phyloP scores from a whole-genome alignment of 2,329 filamentous ascomycete genomes.

The Trichophyton verrucosum region DNA sequence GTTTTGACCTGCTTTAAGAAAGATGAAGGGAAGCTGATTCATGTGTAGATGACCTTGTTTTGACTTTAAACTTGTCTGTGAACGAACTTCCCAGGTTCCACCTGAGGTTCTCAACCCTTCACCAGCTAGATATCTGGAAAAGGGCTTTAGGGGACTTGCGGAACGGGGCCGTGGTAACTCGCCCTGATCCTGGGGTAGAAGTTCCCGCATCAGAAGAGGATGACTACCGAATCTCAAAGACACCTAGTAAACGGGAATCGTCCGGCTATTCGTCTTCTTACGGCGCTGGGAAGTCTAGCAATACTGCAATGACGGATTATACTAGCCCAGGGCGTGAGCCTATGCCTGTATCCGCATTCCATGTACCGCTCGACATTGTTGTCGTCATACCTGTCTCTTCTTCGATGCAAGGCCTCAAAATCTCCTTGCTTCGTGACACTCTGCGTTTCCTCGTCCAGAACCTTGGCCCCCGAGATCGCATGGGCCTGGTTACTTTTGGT shows the following conservation, averaged over 20 bases:
- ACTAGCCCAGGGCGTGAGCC: conserved; percentile 51
- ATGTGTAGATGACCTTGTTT: conserved; percentile 57
- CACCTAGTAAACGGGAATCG: conserved; percentile 55
- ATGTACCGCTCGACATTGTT: conserved; percentile 89
- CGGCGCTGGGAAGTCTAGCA: conserved; percentile 67
- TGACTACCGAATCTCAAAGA: conserved; percentile 52
- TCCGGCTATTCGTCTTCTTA: conserved; percentile 66
- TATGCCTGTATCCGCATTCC: conserved; percentile 44
- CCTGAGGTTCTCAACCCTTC: conserved; percentile 71
- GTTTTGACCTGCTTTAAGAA: not conserved
- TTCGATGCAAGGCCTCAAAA: conserved; percentile 99
- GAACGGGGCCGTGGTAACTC: conserved; percentile 47
- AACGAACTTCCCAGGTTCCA: conserved; percentile 88
- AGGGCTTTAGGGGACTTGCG: conserved; percentile 77
- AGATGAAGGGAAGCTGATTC: not conserved
- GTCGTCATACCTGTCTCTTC: conserved; percentile 95
- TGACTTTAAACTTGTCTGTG: conserved; percentile 84
- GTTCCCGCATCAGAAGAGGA: conserved; percentile 79
- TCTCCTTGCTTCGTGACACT: conserved; percentile 82
- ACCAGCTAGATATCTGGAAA: conserved; percentile 81
- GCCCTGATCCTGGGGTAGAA: conserved; percentile 67
- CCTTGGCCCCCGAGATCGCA: conserved; percentile 83
- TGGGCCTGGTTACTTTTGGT: conserved; percentile 95
- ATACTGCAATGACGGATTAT: conserved; percentile 86
- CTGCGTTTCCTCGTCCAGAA: conserved; percentile 83